phyloP scores from a whole-genome alignment of 495 filamentous ascomycete genomes.

The Zalerion maritima region DNA sequence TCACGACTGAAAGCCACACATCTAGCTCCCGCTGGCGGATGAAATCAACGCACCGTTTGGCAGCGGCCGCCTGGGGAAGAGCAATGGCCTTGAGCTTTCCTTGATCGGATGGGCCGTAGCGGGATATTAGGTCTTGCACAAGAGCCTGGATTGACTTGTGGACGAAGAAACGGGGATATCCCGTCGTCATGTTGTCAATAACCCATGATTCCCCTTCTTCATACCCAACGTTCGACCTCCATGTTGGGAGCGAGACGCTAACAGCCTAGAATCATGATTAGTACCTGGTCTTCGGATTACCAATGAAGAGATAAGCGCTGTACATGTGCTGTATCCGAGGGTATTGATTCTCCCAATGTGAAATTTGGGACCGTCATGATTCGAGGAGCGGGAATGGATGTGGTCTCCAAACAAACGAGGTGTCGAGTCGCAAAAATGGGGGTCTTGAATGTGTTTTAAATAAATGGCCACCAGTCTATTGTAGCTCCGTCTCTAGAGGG shows the following conservation, averaged over 20 bases:
- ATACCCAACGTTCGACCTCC: conserved; percentile 79
- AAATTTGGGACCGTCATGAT: no score
- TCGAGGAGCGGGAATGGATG: no score
- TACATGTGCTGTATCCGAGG: conserved; percentile 46
- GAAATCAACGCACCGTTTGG: conserved; percentile 57
- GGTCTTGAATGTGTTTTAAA: no score
- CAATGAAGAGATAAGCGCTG: conserved; percentile 11
- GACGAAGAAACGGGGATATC: conserved; percentile 91
- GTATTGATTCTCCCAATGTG: conserved; percentile 44
- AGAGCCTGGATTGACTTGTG: conserved; percentile 70
- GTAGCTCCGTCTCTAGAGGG: no score
- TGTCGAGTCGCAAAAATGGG: no score
- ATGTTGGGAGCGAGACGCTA: conserved; percentile 90
- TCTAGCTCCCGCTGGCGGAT: conserved; percentile 41
- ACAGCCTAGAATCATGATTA: conserved; percentile 50
- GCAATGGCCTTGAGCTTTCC: conserved; percentile 60
- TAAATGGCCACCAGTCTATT: no score
- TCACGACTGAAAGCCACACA: no score
- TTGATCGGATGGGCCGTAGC: conserved; percentile 45
- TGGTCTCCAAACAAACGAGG: no score
- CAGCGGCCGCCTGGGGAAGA: conserved; percentile 62
- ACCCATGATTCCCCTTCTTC: conserved; percentile 88
- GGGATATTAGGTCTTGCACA: conserved; percentile 47
- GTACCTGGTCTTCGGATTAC: conserved; percentile 8
- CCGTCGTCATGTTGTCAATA: conserved; percentile 66